Evolutionary conservation across 352 stramenopile species (phyloP).

Genomic region (Phytophthora capsici): DNA sequence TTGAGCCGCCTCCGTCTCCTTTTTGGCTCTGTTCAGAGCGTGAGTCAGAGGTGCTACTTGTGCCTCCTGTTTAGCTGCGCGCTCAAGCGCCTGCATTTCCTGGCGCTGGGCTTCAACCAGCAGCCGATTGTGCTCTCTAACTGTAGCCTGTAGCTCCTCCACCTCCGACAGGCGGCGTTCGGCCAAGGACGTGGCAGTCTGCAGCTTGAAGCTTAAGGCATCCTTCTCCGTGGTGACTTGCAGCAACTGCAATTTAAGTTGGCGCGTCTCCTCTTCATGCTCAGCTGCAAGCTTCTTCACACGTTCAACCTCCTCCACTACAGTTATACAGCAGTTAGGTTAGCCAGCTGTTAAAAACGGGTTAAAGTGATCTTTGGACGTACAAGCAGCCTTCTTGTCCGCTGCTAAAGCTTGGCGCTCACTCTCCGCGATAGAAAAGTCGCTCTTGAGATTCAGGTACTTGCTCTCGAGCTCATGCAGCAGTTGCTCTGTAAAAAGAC

Average conservation of each 20-base stretch:
- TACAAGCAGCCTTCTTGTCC: constrained; percentile 59
- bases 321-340: constrained; percentile 21
- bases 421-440: constrained; percentile 65
- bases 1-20: constrained; percentile 57
- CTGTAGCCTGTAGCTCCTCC: constrained; percentile 60
- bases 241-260: constrained; percentile 53
- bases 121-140: constrained; percentile 63
- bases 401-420: constrained; percentile 54
- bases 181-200: constrained; percentile 53
- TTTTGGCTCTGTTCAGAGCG: constrained; percentile 51
- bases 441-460: constrained; percentile 62
- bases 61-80: constrained; percentile 61
- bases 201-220: constrained; percentile 56
- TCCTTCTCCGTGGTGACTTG: constrained; percentile 58
- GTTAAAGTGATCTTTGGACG: constrained; percentile 16
- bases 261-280: constrained; percentile 33
- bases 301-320: constrained; percentile 42
- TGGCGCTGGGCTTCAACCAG: constrained; percentile 62
- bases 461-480: constrained; percentile 83
- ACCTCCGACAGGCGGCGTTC: constrained; percentile 70
- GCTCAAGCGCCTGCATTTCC: constrained; percentile 72
- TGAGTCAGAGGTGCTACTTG: constrained; percentile 65
- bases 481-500: constrained; percentile 63
- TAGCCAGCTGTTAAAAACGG: constrained; percentile 5
- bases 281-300: constrained; percentile 31